Evolutionary conservation across 805 yeast genomes (phyloP), one percentile per base, ranked within the genome.

Genomic region (Cyberlindnera americana): DNA sequence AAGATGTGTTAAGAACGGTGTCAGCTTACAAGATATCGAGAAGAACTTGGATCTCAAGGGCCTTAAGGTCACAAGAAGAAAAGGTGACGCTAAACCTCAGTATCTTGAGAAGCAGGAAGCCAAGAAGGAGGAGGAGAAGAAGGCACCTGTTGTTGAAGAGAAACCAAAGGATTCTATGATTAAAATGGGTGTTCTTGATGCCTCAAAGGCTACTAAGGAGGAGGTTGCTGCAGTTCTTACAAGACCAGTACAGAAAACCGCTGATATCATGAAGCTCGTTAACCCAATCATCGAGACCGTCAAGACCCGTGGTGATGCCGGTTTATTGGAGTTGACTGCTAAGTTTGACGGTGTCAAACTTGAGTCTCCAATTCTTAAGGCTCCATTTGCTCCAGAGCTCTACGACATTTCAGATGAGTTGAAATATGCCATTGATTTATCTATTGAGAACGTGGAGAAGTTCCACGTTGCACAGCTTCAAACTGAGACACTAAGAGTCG

Each of bases 401-500:
- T 88, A 89, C 83, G 66, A 78, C 44, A 73, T 87, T 31, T 69
- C 81, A 5, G 88, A 83, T 25, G 81, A 77, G 49, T 76, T 93
- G 70, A 84, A 77, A 59, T 75, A 72, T 26, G 95, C 98, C 29
- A 80, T 93, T 48, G 99, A 93, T 59, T 66, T 93, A 46, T 89
- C 97, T 17, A 82, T 89, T 66, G 79, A 75, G 47, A 93, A 93
- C 64, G 93, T 93, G 43, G 79, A 78, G 56, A 85, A 80, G 65
- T 93, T 93, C 79, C 99, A 93, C 65, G 78, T 81, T 19, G 99
- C 98, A 4, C 99, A 93, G 65, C 69, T 84, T 44, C 89, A 86
- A 48, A 69, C 67, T 18, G 83, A 80, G 42, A 75, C 83, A 10
- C 66, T 91, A 62, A 73, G 72, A 7, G 95, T 93, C 28, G 98